A percentile compares a stretch with the other conserved stretches of the same genome.
Conservation (phyloP, 495 filamentous ascomycete species). For the Xylaria castorea region DNA sequence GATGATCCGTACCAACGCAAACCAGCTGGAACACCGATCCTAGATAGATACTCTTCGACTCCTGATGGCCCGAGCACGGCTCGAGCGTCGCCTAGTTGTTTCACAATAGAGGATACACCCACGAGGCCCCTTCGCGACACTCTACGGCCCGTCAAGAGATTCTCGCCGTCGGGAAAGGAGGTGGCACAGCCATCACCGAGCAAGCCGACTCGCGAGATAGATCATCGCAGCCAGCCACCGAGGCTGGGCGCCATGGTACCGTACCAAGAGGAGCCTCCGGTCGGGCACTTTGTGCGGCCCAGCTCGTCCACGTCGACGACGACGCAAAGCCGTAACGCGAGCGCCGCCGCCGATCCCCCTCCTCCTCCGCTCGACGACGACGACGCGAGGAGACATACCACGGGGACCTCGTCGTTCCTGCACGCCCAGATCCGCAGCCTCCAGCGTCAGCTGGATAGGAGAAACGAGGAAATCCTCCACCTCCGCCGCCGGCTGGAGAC, state of each 20-base stretch:
- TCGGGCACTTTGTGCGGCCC: conserved; percentile 37
- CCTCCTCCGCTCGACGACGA: background rate
- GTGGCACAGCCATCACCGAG: conserved; percentile 15
- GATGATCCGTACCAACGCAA: background rate
- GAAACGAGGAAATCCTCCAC: conserved; percentile 49
- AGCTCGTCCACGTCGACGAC: conserved; percentile 20
- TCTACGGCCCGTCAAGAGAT: conserved; percentile 25
- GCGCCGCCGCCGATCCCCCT: no score
- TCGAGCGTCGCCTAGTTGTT: background rate
- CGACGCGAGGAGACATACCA: conserved; percentile 29
- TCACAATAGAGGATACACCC: background rate
- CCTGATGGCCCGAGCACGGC: background rate
- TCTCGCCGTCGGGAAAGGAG: conserved; percentile 27
- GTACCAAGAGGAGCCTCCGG: conserved; percentile 35
- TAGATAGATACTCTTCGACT: background rate
- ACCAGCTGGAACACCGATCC: background rate
- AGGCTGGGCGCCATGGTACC: conserved; percentile 40
- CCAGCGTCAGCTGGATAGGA: conserved; percentile 48
- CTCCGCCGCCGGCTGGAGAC: conserved; percentile 51
- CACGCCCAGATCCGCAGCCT: conserved; percentile 54
- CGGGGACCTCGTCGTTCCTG: conserved; percentile 47
- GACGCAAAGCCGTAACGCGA: conserved; percentile 16
- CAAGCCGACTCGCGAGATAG: conserved; percentile 12
- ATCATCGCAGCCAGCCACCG: conserved; percentile 27
- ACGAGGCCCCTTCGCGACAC: conserved; percentile 17